A percentile compares a stretch with the other conserved stretches of the same genome.
These are phyloP conservation scores for Hericium alpestre DNA, from an alignment of 768 basidiomycete genomes.

Conservation along the genomic window DNA sequence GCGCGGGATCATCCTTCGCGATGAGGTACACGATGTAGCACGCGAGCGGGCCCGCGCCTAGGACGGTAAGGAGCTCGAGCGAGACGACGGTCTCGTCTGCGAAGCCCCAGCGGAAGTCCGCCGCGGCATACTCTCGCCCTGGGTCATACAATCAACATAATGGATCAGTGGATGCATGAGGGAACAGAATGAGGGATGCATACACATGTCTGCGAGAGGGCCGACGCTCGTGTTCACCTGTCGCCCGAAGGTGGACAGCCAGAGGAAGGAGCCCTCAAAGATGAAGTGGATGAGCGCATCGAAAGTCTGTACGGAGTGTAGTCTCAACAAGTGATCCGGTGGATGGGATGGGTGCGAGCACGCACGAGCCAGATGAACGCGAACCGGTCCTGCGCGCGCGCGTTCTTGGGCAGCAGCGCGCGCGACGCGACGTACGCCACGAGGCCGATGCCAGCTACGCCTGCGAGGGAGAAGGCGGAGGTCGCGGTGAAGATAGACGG, in stretches of 20 bases:
- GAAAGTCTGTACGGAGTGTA: constrained; percentile 41
- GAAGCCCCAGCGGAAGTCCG: constrained; percentile 74
- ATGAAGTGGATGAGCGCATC: constrained; percentile 73
- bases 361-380: constrained; percentile 75
- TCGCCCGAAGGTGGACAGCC: constrained; percentile 63
- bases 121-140: constrained; percentile 78
- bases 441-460: constrained; percentile 40
- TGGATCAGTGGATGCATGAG: no score
- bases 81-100: constrained; percentile 74
- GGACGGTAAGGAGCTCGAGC: constrained; percentile 74
- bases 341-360: constrained; percentile 1
- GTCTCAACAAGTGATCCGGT: background rate
- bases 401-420: constrained; percentile 50
- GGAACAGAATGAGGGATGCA: constrained; percentile 18
- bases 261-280: constrained; percentile 75
- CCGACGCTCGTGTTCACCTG: constrained; percentile 62
- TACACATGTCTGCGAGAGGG: constrained; percentile 66
- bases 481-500: constrained; percentile 41
- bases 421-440: constrained; percentile 45
- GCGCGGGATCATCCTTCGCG: constrained; percentile 49
- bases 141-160: background rate
- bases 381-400: constrained; percentile 50
- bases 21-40: constrained; percentile 63
- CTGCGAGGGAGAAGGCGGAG: constrained; percentile 54
- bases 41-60: constrained; percentile 66